Conservation (phyloP, 768 basidiomycete species). For the Pilatotrama ljubarskyi region DNA sequence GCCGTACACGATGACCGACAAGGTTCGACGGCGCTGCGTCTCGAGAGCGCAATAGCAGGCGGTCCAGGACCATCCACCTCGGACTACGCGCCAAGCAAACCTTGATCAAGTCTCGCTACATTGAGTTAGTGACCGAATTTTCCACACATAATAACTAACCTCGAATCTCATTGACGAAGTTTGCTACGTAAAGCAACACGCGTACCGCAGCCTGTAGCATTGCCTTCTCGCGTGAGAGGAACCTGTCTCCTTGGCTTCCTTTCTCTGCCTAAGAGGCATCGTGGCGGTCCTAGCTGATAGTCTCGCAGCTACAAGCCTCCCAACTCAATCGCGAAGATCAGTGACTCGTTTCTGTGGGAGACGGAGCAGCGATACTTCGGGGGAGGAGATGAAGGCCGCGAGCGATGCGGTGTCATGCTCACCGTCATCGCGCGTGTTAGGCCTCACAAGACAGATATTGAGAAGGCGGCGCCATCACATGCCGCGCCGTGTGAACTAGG, state of each 20-base stretch:
- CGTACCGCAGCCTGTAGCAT: conserved; percentile 3
- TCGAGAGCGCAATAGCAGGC: background rate
- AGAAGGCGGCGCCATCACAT: conserved; percentile 10
- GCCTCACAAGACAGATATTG: conserved; percentile 4
- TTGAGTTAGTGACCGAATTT: no score
- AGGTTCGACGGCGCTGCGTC: no score
- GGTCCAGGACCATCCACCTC: no score
- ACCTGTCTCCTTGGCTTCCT: background rate
- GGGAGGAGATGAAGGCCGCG: background rate
- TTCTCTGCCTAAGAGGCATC: background rate
- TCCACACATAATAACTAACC: background rate
- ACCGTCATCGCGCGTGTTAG: conserved; percentile 1
- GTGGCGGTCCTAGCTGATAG: conserved; percentile 4
- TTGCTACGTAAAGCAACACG: conserved; percentile 6
- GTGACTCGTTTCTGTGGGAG: background rate
- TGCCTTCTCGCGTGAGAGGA: conserved; percentile 9
- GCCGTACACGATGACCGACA: no score
- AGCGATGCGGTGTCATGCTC: background rate
- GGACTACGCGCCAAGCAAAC: background rate
- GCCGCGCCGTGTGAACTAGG: conserved; percentile 6
- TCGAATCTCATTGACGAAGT: background rate
- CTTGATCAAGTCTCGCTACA: background rate
- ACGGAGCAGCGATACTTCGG: background rate
- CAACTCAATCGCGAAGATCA: conserved; percentile 2
- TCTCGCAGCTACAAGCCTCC: background rate